phyloP scores from a whole-genome alignment of 2,329 filamentous ascomycete species.

The Claviceps pusilla region DNA sequence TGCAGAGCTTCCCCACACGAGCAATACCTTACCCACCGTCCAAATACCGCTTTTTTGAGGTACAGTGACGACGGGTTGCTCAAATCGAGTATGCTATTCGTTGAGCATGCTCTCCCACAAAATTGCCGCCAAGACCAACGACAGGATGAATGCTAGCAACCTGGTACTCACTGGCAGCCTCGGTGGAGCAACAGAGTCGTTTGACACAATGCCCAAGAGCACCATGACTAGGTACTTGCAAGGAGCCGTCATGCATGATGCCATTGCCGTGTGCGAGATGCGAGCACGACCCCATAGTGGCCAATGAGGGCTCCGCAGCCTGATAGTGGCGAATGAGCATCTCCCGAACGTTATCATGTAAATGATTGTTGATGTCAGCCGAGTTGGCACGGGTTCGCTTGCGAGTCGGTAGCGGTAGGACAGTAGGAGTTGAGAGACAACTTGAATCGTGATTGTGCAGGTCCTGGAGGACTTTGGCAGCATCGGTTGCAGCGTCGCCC shows the following conservation, averaged over 20 bases:
- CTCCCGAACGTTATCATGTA: constrained; percentile 54
- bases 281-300: too few relatives aligned
- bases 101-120: constrained; percentile 54
- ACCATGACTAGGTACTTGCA: constrained; percentile 26
- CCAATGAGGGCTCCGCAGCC: constrained; percentile 9
- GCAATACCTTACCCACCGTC: too few relatives aligned
- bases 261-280: neutral
- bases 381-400: constrained; percentile 49
- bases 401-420: constrained; percentile 21
- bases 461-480: constrained; percentile 43
- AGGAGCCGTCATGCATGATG: constrained; percentile 12
- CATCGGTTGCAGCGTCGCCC: constrained; percentile 33
- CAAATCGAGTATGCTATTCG: constrained; percentile 16
- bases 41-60: too few relatives aligned
- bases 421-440: constrained; percentile 21
- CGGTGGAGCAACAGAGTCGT: constrained; percentile 50
- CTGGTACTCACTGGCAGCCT: constrained; percentile 35
- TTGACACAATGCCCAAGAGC: constrained; percentile 39
- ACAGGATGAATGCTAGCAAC: constrained; percentile 33
- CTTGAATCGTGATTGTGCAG: constrained; percentile 39
- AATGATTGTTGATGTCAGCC: constrained; percentile 42
- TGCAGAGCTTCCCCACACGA: neutral
- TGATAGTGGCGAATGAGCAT: constrained; percentile 31
- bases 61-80: too few relatives aligned
- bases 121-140: constrained; percentile 38